Evolutionary conservation across 164 flowering plant species (phyloP), one percentile per base, ranked within the genome.

Genomic region (Piper longum): DNA sequence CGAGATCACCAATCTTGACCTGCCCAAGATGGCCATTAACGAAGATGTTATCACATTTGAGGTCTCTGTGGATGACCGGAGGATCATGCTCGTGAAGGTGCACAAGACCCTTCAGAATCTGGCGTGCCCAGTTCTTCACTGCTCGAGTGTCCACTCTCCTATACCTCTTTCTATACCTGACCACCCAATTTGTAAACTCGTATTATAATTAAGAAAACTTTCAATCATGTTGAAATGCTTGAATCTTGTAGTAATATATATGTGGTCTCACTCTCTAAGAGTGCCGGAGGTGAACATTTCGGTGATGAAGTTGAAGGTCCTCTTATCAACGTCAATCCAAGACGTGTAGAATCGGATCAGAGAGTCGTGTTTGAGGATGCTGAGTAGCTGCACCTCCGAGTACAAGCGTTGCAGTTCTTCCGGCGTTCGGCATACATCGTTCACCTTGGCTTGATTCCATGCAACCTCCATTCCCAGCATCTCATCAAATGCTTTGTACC

Each of bases 251-350:
- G 19, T 16, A 19, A 43, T 43, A 26, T 26, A 26, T 9, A 59
- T 16, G 44, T 39, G 18, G 59, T 42, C 54, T 79, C 83, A 91
- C 96, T 85, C 86, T 83, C 96, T 78, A 5, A 92, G 83, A 57
- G 86, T 85, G 72, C 98, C 98, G 7, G 98, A 89, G 57, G 97
- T 89, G 64, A 92, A 84, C 88, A 92, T 77, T 68, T 92, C 98
- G 4, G 97, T 89, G 75, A 92, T 86, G 85, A 92, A 85, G 80
- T 92, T 92, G 84, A 92, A 82, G 56, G 91, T 84, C 73, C 83
- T 73, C 13, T 74, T 68, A 11, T 77, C 67, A 13, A 67, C 62
- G 17, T 89, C 87, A 16, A 89, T 77, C 98, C 98, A 92, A 43
- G 87, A 88, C 0, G 84, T 61, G 67, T 76, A 72, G 75, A 76